These are phyloP conservation scores for Cyclocybe aegerita DNA, from an alignment of 768 basidiomycete species.

Conservation along the genomic window DNA sequence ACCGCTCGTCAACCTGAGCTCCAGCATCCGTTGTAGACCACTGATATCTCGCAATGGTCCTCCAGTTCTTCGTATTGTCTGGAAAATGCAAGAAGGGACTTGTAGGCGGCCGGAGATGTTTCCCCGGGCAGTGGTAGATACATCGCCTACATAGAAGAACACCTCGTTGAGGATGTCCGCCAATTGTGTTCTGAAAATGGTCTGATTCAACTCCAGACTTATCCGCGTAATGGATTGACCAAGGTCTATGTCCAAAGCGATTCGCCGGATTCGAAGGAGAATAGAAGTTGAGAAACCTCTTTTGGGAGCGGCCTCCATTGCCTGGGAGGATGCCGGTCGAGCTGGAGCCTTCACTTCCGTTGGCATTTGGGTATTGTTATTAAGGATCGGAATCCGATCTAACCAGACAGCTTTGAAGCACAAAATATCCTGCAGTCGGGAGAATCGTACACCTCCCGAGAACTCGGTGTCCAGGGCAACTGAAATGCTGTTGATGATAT, in stretches of 20 bases:
- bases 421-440: constrained; percentile 86
- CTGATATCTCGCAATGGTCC: constrained; percentile 28
- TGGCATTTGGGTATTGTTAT: constrained; percentile 38
- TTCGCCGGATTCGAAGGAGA: constrained; percentile 69
- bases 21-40: constrained; percentile 57
- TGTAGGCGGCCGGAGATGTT: constrained; percentile 68
- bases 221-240: constrained; percentile 82
- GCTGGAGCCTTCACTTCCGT: constrained; percentile 21
- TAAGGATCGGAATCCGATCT: constrained; percentile 80
- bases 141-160: constrained; percentile 59
- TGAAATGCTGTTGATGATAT: constrained; percentile 57
- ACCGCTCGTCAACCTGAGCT: constrained; percentile 75
- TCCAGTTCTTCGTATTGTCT: constrained; percentile 62
- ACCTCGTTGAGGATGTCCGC: constrained; percentile 62
- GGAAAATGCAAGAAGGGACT: constrained; percentile 73
- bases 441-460: constrained; percentile 75
- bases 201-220: constrained; percentile 61
- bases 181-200: constrained; percentile 65
- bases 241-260: constrained; percentile 77
- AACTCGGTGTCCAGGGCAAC: constrained; percentile 85
- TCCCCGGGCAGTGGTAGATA: constrained; percentile 70
- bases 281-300: constrained; percentile 60
- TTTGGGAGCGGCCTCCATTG: constrained; percentile 15
- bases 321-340: constrained; percentile 16
- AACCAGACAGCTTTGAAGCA: constrained; percentile 97